Conservation (phyloP, 1,139 yeast species). For the Taphrina deformans region DNA sequence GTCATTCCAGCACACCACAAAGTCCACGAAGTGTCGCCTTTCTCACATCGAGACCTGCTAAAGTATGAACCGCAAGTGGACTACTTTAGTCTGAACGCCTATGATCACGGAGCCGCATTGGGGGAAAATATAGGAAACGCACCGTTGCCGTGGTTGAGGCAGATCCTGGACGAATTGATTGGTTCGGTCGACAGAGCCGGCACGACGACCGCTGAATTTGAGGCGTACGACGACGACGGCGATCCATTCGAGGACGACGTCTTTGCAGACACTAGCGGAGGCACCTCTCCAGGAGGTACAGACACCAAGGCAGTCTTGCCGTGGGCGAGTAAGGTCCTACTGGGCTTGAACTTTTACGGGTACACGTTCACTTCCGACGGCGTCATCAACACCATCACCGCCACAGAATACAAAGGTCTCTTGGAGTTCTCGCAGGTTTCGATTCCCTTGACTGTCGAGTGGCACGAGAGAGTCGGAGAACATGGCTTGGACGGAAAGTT, state of each 20-base stretch:
- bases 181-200: background rate
- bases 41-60: background rate
- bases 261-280: too few species aligned
- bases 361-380: constrained; percentile 26
- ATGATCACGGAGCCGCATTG: constrained; percentile 11
- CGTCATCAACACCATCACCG: constrained; percentile 23
- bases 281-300: background rate
- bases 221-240: constrained; percentile 4
- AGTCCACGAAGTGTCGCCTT: constrained; percentile 4
- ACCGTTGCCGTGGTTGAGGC: constrained; percentile 23
- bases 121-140: constrained; percentile 19
- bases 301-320: background rate
- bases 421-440: constrained; percentile 14
- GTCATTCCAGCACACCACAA: constrained; percentile 26
- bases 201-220: background rate
- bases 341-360: constrained; percentile 26
- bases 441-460: constrained; percentile 1
- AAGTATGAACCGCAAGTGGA: background rate
- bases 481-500: constrained; percentile 14
- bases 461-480: constrained; percentile 15
- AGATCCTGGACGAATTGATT: constrained; percentile 14
- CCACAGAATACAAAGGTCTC: constrained; percentile 9
- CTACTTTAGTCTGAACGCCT: constrained; percentile 20
- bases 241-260: constrained; percentile 12
- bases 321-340: constrained; percentile 1